These are phyloP conservation scores for Schizophyllum amplum DNA, from an alignment of 1,284 basidiomycete species.

Conservation along the genomic window DNA sequence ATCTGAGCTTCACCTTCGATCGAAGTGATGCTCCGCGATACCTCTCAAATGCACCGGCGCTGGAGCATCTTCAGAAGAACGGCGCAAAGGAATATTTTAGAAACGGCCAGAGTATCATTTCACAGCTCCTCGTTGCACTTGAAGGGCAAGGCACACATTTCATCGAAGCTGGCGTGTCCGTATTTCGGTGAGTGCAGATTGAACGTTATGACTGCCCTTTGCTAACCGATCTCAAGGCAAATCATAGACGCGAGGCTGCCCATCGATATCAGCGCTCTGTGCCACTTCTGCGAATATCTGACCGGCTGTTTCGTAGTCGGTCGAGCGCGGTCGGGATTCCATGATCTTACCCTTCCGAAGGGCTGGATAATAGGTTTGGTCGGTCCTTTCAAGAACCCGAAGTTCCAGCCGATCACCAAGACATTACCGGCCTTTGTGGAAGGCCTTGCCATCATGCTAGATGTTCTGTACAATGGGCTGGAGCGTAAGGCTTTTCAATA, in stretches of 20 bases:
- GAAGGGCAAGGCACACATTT: constrained; percentile 14
- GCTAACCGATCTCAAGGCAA: constrained; percentile 24
- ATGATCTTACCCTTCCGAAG: constrained; percentile 38
- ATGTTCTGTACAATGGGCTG: constrained; percentile 23
- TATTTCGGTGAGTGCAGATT: constrained; percentile 22
- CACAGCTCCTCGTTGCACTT: constrained; percentile 25
- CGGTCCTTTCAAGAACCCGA: constrained; percentile 17
- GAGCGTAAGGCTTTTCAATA: constrained; percentile 11
- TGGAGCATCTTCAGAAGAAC: constrained; percentile 7
- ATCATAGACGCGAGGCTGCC: constrained; percentile 24
- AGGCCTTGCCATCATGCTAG: constrained; percentile 21
- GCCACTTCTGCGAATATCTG: constrained; percentile 37
- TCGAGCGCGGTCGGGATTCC: constrained; percentile 21
- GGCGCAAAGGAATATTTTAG: constrained; percentile 10
- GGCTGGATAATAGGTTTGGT: constrained; percentile 31
- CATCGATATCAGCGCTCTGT: constrained; percentile 35
- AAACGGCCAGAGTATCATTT: constrained; percentile 22
- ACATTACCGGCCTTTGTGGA: constrained; percentile 13
- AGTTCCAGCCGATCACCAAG: constrained; percentile 4
- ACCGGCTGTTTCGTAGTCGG: constrained; percentile 28
- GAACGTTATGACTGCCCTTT: constrained; percentile 5
- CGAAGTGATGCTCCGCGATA: constrained; percentile 10
- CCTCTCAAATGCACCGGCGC: constrained; percentile 4
- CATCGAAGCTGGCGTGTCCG: constrained; percentile 19
- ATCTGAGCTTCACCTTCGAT: constrained; percentile 11